Evolutionary conservation across 2,329 filamentous ascomycete genomes (phyloP), one percentile per base, ranked within the genome.

Genomic region (Colletotrichum eremochloae): DNA sequence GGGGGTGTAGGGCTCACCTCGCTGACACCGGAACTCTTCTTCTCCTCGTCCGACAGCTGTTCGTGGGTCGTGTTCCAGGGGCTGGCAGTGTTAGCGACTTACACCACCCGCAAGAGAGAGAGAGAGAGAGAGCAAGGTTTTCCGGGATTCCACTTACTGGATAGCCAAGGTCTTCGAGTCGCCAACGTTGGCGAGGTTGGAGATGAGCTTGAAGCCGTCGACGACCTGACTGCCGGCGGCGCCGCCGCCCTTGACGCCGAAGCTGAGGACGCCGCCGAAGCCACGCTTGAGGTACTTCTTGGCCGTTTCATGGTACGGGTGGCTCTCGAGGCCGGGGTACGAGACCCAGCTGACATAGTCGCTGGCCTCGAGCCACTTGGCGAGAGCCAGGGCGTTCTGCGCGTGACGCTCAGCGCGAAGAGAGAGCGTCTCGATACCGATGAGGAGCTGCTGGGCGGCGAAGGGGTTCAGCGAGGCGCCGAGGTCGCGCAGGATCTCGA

Each of bases 31-130:
- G 94, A 96, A 79, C 85, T 91, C 63, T 88, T 80, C 83, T 91
- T 94, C 87, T 98, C 96, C 80, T 95, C 88, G 40, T 96, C 93
- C 33, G 87, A 91, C 70, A 98, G 87, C 85, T 98, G 96, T 86
- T 97, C 93, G 82, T 98, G 96, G 2, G 96, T 98, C 3, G 96
- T 98, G 7, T 92, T 93, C 94, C 95, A 97, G 31, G 96, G 96
- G 83, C 82, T 84, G 15, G 3, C 15, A 31, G 7, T 2, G 36
- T 74, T 55, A 74, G 72, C 31, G 3, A 24, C 12, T 2, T 31
- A 5, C 14, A 24, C 8, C 8, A 15, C n/a, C 20, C 4, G 5
- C 9, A 24, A 48, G 44, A 44, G 38, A 40, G 2, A 15, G 40
- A 42, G 40, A 42, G 40, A 4, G 9, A 12, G 12, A 20, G 29